Percentiles rank a stretch among this genome's conserved stretches.
phyloP scores from a whole-genome alignment of 306 rosid species.

The Prunus dulcis region DNA sequence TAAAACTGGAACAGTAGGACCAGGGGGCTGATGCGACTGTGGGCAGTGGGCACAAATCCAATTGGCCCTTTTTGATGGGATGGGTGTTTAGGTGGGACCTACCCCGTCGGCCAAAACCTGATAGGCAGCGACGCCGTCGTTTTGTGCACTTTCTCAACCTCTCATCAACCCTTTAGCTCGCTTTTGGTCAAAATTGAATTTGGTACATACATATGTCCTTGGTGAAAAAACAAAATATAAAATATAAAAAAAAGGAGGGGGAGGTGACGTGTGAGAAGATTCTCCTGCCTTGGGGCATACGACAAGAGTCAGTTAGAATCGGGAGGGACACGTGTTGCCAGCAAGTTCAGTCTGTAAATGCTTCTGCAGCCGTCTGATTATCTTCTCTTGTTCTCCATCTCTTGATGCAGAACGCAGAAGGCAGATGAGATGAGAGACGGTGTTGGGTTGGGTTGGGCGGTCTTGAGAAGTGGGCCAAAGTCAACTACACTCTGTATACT shows the following conservation, averaged over 20 bases:
- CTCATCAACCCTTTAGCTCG: too few species aligned
- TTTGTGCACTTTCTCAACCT: background rate
- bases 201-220: constrained; percentile 18
- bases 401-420: background rate
- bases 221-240: background rate
- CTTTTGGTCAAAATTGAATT: background rate
- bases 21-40: constrained; percentile 15
- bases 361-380: constrained; percentile 21
- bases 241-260: background rate
- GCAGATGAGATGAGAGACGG: background rate
- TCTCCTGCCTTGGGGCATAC: constrained; percentile 21
- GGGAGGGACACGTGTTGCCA: constrained; percentile 37
- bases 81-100: constrained; percentile 25
- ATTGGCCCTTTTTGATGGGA: background rate
- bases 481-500: background rate
- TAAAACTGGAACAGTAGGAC: background rate
- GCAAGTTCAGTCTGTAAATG: background rate
- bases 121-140: constrained; percentile 35
- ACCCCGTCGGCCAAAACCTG: constrained; percentile 16
- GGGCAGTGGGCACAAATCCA: constrained; percentile 22
- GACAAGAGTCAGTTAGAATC: constrained; percentile 25
- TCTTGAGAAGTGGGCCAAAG: constrained; percentile 8
- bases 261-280: constrained; percentile 27
- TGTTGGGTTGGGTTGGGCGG: background rate
- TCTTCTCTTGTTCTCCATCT: too few species aligned